These are phyloP conservation scores for Chlamydomonas applanata DNA, from an alignment of 139 green algal genomes.

Conservation along the genomic window DNA sequence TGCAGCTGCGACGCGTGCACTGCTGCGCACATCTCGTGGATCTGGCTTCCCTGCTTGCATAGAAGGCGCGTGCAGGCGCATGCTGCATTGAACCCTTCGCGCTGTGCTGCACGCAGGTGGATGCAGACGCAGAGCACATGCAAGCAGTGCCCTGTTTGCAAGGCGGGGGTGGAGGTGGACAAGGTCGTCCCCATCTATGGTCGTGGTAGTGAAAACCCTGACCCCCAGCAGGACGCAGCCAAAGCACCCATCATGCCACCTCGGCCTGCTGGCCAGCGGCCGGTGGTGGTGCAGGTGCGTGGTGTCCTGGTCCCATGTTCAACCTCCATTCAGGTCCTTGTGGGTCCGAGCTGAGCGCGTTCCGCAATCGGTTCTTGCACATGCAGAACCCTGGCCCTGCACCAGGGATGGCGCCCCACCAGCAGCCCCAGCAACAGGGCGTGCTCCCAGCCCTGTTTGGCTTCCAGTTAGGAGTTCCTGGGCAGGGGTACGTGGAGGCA, in stretches of 20 bases:
- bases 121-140: slow-evolving; percentile 71
- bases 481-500: slow-evolving; percentile 55
- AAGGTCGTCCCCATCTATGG: slow-evolving; percentile 90
- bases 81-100: background rate
- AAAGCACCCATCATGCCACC: slow-evolving; percentile 37
- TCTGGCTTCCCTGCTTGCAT: background rate
- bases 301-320: no score
- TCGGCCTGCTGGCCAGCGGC: slow-evolving; percentile 57
- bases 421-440: slow-evolving; percentile 44
- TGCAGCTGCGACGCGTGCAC: background rate
- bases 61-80: no score
- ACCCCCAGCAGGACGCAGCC: slow-evolving; percentile 2
- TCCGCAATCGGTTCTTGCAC: no score
- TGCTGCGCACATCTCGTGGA: background rate
- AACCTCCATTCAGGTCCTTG: no score
- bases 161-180: slow-evolving; percentile 80
- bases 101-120: slow-evolving; percentile 54
- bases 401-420: background rate
- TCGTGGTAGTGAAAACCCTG: slow-evolving; percentile 47
- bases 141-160: slow-evolving; percentile 88
- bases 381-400: no score
- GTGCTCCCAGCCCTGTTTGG: slow-evolving; percentile 81
- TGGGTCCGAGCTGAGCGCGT: no score
- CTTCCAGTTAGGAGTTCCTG: slow-evolving; percentile 56
- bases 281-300: slow-evolving; percentile 27